Percentiles rank a stretch among this genome's conserved stretches.
Conservation (phyloP, 345 rosid species). For the Microcos paniculata region DNA sequence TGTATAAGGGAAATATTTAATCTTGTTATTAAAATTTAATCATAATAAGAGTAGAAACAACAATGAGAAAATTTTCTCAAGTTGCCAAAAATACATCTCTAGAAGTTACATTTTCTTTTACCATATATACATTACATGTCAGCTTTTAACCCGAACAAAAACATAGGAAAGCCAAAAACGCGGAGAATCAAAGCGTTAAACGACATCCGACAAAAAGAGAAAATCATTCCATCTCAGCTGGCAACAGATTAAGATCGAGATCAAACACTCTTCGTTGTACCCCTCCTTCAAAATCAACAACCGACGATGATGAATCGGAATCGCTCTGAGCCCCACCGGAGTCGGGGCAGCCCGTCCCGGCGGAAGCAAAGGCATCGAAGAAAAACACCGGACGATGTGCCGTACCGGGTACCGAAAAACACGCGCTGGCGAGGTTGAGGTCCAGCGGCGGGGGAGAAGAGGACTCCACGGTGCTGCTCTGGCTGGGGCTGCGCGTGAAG, state of each 20-base stretch:
- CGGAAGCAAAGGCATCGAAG: slow-evolving; percentile 54
- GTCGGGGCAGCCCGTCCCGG: slow-evolving; percentile 18
- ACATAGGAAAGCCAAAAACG: slow-evolving; percentile 5
- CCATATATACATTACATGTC: slow-evolving; percentile 6
- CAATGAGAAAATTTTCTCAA: slow-evolving; percentile 5
- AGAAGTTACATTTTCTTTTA: background rate
- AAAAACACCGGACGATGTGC: slow-evolving; percentile 47
- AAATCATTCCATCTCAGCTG: slow-evolving; percentile 55
- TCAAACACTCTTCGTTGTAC: slow-evolving; percentile 37
- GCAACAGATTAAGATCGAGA: slow-evolving; percentile 67
- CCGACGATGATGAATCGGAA: slow-evolving; percentile 58
- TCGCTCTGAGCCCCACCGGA: slow-evolving; percentile 50
- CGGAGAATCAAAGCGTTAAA: slow-evolving; percentile 15
- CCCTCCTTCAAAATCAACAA: slow-evolving; percentile 48
- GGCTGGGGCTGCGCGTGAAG: slow-evolving; percentile 64
- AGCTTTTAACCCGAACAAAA: background rate
- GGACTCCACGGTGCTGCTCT: slow-evolving; percentile 75
- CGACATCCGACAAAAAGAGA: slow-evolving; percentile 17
- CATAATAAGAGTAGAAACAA: background rate
- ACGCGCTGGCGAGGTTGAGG: slow-evolving; percentile 49
- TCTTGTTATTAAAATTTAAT: background rate
- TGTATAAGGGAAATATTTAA: too few relatives aligned
- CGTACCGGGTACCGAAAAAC: slow-evolving; percentile 27
- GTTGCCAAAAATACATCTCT: slow-evolving; percentile 1
- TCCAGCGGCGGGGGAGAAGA: slow-evolving; percentile 61